phyloP scores from a whole-genome alignment of 495 filamentous ascomycete species.

The Penicillium arizonense region DNA sequence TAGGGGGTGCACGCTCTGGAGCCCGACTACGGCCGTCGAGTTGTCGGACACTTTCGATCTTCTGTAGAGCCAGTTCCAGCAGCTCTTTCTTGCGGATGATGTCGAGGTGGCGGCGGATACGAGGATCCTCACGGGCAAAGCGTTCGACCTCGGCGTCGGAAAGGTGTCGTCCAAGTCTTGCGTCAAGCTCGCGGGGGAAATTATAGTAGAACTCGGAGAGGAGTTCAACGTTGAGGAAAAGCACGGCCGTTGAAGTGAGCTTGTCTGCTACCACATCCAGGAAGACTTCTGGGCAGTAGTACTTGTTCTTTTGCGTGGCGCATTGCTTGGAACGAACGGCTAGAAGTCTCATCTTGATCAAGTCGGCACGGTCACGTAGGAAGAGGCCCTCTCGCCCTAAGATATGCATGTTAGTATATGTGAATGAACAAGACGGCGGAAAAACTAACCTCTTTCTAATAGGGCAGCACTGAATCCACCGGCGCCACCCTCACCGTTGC shows the following conservation, averaged over 20 bases:
- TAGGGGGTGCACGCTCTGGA: constrained; percentile 25
- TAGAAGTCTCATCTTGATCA: constrained; percentile 83
- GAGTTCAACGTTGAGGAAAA: constrained; percentile 97
- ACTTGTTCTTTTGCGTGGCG: constrained; percentile 77
- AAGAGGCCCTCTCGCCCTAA: constrained; percentile 88
- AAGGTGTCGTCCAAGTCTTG: constrained; percentile 79
- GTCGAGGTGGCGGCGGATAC: constrained; percentile 83
- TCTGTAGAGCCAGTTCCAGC: constrained; percentile 84
- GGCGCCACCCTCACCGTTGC: constrained; percentile 76
- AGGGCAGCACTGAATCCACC: constrained; percentile 88
- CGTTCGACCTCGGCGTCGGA: constrained; percentile 76
- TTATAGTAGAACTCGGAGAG: constrained; percentile 96
- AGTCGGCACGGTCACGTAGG: constrained; percentile 82
- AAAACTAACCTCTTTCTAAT: constrained; percentile 67
- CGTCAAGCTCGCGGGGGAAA: constrained; percentile 90
- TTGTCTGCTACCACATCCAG: constrained; percentile 95
- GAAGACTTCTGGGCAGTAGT: constrained; percentile 96
- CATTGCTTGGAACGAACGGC: constrained; percentile 90
- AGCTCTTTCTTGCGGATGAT: constrained; percentile 89
- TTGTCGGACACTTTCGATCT: constrained; percentile 85
- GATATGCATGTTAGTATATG: constrained; percentile 16
- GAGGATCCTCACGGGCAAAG: constrained; percentile 90
- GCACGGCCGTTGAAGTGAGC: constrained; percentile 87
- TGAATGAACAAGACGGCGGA: background rate
- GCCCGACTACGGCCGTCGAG: constrained; percentile 57